phyloP scores from a whole-genome alignment of 2,329 filamentous ascomycete species.

The Biscogniauxia marginata region DNA sequence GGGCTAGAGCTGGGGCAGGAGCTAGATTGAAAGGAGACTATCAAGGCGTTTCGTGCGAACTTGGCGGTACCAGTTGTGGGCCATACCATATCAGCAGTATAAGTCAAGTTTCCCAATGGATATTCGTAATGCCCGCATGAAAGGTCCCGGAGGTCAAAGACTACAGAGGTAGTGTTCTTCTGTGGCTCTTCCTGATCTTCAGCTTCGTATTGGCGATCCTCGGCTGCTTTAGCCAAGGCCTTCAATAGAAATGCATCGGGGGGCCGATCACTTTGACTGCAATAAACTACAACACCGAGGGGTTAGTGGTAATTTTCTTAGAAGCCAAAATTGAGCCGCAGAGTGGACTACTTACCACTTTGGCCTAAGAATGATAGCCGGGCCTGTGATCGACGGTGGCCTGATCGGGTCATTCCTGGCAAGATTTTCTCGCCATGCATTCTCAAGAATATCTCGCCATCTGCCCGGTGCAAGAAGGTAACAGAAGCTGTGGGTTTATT shows the following conservation, averaged over 20 bases:
- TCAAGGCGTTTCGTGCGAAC: constrained; percentile 44
- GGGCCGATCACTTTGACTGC: constrained; percentile 35
- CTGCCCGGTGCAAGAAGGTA: constrained; percentile 39
- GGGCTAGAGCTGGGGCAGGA: constrained; percentile 3
- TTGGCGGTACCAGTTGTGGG: constrained; percentile 37
- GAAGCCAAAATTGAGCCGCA: not conserved
- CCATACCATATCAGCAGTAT: constrained; percentile 42
- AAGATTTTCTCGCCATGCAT: constrained; percentile 14
- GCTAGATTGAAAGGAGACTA: constrained; percentile 36
- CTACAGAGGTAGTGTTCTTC: constrained; percentile 15
- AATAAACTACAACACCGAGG: constrained; percentile 26
- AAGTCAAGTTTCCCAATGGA: constrained; percentile 36
- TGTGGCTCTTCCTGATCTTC: constrained; percentile 20
- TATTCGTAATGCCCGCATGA: constrained; percentile 51
- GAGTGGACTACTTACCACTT: not conserved
- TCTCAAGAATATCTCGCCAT: constrained; percentile 44
- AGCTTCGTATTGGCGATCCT: constrained; percentile 27
- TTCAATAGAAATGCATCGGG: constrained; percentile 37
- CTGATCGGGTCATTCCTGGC: constrained; percentile 5
- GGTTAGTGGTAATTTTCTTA: not conserved
- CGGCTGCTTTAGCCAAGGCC: constrained; percentile 32
- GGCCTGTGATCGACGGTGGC: constrained; percentile 13
- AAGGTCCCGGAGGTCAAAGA: constrained; percentile 27
- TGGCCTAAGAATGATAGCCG: constrained; percentile 30
- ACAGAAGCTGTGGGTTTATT: constrained; percentile 37